Conservation (phyloP, 2,329 filamentous ascomycete species). For the Aspergillus pseudoterreus region DNA sequence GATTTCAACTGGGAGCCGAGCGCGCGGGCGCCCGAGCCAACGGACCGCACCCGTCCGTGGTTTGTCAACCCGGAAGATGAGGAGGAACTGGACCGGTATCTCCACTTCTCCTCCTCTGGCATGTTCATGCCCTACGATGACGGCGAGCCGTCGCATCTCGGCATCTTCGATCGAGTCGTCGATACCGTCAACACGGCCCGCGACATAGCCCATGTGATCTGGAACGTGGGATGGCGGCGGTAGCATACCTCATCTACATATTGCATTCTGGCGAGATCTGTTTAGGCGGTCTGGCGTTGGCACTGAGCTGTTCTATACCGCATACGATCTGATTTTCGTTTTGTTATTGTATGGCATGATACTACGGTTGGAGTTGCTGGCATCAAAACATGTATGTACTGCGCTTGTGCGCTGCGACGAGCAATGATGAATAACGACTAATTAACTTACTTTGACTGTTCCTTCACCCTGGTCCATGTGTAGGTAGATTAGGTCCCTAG, state of each 20-base stretch:
- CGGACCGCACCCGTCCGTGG: constrained; percentile 25
- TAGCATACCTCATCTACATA: constrained; percentile 25
- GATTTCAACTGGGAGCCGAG: constrained; percentile 45
- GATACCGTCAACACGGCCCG: constrained; percentile 68
- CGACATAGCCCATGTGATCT: constrained; percentile 64
- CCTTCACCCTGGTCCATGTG: no score
- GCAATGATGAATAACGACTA: no score
- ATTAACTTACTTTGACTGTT: no score
- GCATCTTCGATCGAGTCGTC: constrained; percentile 73
- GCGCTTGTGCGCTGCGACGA: no score
- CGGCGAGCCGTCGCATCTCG: constrained; percentile 59
- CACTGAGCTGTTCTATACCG: no score
- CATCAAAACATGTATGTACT: no score
- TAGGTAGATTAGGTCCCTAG: no score
- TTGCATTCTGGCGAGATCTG: not conserved
- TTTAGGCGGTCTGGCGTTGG: not conserved
- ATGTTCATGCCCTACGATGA: constrained; percentile 91
- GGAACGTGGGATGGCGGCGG: constrained; percentile 63
- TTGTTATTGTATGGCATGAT: no score
- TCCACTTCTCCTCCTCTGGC: constrained; percentile 76
- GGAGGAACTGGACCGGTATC: constrained; percentile 56
- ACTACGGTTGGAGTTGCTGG: no score
- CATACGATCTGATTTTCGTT: no score
- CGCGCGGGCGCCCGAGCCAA: constrained; percentile 11
- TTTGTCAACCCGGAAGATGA: constrained; percentile 42